These are phyloP conservation scores for Cercospora sesami DNA, from an alignment of 2,329 filamentous ascomycete genomes.

Conservation along the genomic window DNA sequence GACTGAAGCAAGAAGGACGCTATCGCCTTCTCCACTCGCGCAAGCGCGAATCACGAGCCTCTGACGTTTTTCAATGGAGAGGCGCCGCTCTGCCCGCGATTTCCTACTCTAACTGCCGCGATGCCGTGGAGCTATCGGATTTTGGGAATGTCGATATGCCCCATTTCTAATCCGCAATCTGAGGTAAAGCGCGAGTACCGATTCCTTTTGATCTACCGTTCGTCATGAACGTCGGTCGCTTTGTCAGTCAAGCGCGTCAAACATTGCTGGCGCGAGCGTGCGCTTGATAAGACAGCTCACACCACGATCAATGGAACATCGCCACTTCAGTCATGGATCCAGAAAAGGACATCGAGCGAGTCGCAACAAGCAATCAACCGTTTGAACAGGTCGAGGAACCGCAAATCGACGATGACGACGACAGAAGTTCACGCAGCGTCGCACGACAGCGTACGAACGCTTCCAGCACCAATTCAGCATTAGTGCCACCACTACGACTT, in stretches of 20 bases:
- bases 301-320: neutral
- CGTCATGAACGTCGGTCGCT: neutral
- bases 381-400: slow-evolving; percentile 8
- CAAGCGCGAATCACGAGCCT: slow-evolving; percentile 1
- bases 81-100: neutral
- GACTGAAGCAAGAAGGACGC: neutral
- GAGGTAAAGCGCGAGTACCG: neutral
- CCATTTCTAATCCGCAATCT: neutral
- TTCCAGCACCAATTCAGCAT: neutral
- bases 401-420: slow-evolving; percentile 3
- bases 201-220: neutral
- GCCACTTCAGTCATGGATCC: neutral
- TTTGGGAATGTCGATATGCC: neutral
- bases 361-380: neutral
- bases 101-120: neutral
- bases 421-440: slow-evolving; percentile 11
- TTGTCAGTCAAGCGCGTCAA: neutral
- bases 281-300: neutral
- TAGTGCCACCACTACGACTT: slow-evolving; percentile 16
- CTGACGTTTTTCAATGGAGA: slow-evolving; percentile 2
- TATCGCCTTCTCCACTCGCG: slow-evolving; percentile 1
- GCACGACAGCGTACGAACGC: slow-evolving; percentile 2
- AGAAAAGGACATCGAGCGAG: neutral
- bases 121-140: slow-evolving; percentile 7
- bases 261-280: neutral